A percentile compares a stretch with the other conserved stretches of the same genome.
Evolutionary conservation across 2,329 filamentous ascomycete genomes (phyloP).

Genomic region (Ophiostoma piceae): DNA sequence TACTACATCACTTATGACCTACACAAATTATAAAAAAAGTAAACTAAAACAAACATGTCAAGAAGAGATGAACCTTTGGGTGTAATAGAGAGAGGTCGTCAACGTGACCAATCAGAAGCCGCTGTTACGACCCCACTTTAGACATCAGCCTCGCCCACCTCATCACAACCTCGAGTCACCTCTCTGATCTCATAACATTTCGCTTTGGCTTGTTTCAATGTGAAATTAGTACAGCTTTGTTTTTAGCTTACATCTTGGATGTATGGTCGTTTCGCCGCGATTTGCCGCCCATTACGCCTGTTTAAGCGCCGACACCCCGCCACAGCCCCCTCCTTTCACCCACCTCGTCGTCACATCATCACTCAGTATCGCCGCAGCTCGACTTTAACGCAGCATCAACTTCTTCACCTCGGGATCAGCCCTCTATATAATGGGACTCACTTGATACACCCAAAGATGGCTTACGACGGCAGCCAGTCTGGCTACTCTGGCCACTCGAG

Average conservation of each 20-base stretch:
- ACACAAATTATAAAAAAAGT: no score
- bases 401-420: background rate
- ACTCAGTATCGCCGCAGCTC: background rate
- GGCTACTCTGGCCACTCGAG: background rate
- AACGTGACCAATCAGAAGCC: background rate
- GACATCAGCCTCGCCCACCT: background rate
- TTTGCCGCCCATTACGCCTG: background rate
- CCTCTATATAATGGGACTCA: background rate
- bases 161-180: background rate
- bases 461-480: slow-evolving; percentile 2
- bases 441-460: background rate
- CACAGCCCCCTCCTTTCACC: background rate
- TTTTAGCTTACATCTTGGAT: no score
- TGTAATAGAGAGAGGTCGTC: background rate
- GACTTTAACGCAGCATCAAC: background rate
- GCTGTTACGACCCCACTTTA: background rate
- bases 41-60: no score
- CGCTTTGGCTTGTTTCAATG: background rate
- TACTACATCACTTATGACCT: background rate
- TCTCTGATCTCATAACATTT: background rate
- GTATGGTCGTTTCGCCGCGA: no score
- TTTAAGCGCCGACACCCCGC: slow-evolving; percentile 1
- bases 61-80: no score
- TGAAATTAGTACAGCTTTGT: no score
- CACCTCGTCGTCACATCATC: background rate